Base-by-base conservation (phyloP, 2,329 filamentous ascomycete species). In the Tricladium varicosporioides region DNA sequence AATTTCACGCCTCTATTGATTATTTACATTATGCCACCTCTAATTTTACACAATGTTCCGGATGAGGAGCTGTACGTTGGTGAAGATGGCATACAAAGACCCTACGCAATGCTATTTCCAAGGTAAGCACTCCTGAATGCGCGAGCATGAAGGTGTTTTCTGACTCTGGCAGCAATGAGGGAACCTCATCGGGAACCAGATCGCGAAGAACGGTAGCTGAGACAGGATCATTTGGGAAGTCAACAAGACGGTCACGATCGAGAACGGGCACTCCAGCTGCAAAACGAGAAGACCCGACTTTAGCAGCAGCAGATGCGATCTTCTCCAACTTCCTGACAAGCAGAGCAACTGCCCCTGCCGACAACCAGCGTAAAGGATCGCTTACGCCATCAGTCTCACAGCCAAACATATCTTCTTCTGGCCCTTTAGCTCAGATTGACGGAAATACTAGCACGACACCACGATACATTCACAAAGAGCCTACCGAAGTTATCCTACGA, bases 401-500 rank as follows among this genome's bases (percentile, higher is more conserved):
- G 59, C 64, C 67, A 31, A 71, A 65, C 51, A 57, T 72, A 18
- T 61, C 70, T 16, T 69, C 68, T 18, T 70, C 75, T 59, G 71
- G 74, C 55, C 54, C 67, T 13, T 51, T 69, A 5, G 58, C 56
- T 22, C 58, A 62, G 5, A 66, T 61, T 19, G 69, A 70, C 48
- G 63, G 63, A 9, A 69, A 65, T 54, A 50, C 58, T 19, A 59
- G 60, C 9, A 45, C 62, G 18, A 57, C 59, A 15, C 59, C 63
- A 19, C 62, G 68, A 60, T 69, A 66, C 32, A 61, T 65, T 43
- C 68, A 73, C 58, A 81, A 80, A 61, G 80, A 83, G 62, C 83
- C 86, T 1, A 88, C 89, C 42, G 92, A 97, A 74, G 83, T 96
- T 61, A 85, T 96, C 54, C 79, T 97, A 14, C 89, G 92, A 64